Evolutionary conservation across 352 stramenopile genomes (phyloP).

Genomic region (Blastocystis sp.): DNA sequence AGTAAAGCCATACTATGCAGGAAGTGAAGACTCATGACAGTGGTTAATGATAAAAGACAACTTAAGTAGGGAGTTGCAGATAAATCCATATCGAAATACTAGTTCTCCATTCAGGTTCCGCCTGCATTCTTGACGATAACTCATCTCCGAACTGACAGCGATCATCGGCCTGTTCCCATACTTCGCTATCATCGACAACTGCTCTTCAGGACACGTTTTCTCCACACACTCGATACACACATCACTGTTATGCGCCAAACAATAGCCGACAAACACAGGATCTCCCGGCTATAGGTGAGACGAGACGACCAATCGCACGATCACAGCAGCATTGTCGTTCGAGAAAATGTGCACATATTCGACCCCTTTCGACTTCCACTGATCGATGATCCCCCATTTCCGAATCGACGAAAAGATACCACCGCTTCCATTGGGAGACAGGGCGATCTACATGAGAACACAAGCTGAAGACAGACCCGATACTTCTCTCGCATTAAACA

Average conservation of each 20-base stretch:
- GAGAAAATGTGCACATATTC: conserved; percentile 17
- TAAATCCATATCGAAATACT: conserved; percentile 22
- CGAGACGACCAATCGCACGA: background rate
- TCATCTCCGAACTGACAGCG: conserved; percentile 8
- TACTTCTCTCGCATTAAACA: conserved; percentile 38
- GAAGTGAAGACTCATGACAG: background rate
- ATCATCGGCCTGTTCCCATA: background rate
- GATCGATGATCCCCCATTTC: background rate
- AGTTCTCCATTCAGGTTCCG: background rate
- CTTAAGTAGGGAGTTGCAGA: background rate
- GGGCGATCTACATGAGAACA: background rate
- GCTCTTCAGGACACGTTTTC: conserved; percentile 45
- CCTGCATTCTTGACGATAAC: background rate
- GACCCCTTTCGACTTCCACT: background rate
- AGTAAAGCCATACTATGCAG: background rate
- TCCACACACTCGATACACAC: conserved; percentile 43
- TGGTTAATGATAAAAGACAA: background rate
- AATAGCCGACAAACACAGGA: conserved; percentile 3
- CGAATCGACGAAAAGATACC: background rate
- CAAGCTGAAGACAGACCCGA: background rate
- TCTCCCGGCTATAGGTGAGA: conserved; percentile 1
- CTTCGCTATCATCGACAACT: conserved; percentile 11
- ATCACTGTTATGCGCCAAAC: background rate
- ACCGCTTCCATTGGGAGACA: conserved; percentile 27
- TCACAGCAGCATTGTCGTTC: background rate